Conservation (phyloP, 1,284 basidiomycete genomes). For the Neotropicomus parvogracilis region DNA sequence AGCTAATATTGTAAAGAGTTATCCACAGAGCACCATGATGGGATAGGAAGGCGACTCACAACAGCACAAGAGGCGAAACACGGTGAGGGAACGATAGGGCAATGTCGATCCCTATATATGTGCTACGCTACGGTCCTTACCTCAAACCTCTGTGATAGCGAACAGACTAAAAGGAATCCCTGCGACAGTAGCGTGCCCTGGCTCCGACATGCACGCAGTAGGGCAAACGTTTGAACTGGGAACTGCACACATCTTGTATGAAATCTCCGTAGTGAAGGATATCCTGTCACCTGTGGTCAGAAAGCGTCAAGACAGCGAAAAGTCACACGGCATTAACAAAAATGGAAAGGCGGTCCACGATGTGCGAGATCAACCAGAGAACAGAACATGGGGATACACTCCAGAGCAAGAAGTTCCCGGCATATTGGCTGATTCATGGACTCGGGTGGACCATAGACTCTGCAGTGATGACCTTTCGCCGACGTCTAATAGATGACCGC, state of each 20-base stretch:
- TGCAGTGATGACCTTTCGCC: no score
- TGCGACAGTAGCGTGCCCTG: background rate
- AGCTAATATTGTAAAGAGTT: background rate
- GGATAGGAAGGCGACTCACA: conserved; percentile 1
- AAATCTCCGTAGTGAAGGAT: background rate
- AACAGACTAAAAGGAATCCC: background rate
- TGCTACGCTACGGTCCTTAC: background rate
- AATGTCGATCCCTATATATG: background rate
- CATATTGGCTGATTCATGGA: no score
- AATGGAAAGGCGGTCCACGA: background rate
- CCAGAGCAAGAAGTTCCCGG: no score
- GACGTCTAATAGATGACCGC: no score
- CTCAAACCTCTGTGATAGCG: background rate
- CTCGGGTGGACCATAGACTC: no score
- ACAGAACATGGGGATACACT: background rate
- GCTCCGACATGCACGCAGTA: background rate
- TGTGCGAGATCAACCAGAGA: conserved; percentile 13
- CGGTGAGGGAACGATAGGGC: background rate
- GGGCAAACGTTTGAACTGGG: background rate
- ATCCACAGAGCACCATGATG: background rate
- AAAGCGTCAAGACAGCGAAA: background rate
- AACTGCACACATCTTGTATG: background rate
- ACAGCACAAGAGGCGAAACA: background rate
- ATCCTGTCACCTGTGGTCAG: background rate
- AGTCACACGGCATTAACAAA: background rate